Conservation (phyloP, 768 basidiomycete genomes). For the Tricholoma matsutake region DNA sequence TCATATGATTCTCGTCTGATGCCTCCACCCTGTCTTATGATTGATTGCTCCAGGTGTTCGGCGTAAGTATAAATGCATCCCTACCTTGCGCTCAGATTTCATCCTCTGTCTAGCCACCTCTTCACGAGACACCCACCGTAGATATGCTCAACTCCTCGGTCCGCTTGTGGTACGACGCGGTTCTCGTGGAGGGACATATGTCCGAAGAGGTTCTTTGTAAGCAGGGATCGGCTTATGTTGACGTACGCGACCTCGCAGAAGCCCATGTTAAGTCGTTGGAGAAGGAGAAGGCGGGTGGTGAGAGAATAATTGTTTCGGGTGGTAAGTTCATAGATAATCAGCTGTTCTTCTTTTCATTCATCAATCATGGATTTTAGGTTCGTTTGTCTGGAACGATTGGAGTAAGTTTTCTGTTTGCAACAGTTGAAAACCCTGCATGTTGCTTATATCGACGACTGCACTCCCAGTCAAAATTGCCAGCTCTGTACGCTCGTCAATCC, state of each 20-base stretch:
- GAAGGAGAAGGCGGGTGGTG: conserved; percentile 47
- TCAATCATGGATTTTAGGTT: not conserved
- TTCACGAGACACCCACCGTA: conserved; percentile 36
- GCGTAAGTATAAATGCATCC: conserved; percentile 17
- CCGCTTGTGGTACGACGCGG: conserved; percentile 23
- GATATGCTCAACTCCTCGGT: conserved; percentile 39
- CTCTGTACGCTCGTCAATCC: conserved; percentile 20
- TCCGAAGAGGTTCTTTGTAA: conserved; percentile 16
- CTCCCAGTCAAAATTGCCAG: conserved; percentile 33
- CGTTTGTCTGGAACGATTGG: conserved; percentile 36
- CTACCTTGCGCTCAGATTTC: not conserved
- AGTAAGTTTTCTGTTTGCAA: conserved; percentile 16
- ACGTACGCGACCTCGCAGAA: conserved; percentile 54
- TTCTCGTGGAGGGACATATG: conserved; percentile 20
- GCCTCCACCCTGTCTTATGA: not conserved
- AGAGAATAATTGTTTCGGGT: conserved; percentile 50
- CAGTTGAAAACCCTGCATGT: not conserved
- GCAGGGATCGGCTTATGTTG: conserved; percentile 36
- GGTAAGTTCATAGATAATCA: conserved; percentile 3
- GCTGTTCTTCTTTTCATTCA: not conserved
- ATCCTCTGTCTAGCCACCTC: conserved; percentile 29
- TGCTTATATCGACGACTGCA: not conserved
- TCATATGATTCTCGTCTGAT: too few relatives aligned
- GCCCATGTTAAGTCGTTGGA: conserved; percentile 53
- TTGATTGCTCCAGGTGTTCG: conserved; percentile 25